phyloP scores from a whole-genome alignment of 352 stramenopile species.

The Globisporangium megalacanthum region DNA sequence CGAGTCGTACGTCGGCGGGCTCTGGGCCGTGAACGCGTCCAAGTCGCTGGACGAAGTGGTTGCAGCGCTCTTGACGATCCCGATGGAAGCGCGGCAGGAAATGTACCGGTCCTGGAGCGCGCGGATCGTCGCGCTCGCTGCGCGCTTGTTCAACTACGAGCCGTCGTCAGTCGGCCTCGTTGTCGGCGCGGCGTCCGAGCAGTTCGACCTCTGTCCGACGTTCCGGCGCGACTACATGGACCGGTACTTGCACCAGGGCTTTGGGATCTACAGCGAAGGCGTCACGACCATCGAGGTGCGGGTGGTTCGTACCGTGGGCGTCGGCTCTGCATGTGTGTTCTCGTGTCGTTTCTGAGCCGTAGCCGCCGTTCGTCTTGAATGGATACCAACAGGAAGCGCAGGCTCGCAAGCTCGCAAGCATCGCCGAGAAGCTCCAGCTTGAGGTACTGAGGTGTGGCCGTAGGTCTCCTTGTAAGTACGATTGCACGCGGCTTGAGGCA shows the following conservation, averaged over 20 bases:
- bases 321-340: background rate
- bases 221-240: constrained; percentile 77
- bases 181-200: constrained; percentile 58
- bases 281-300: constrained; percentile 35
- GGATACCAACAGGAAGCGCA: constrained; percentile 39
- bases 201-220: constrained; percentile 67
- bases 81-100: constrained; percentile 73
- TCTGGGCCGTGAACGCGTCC: constrained; percentile 57
- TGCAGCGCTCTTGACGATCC: constrained; percentile 69
- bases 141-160: constrained; percentile 73
- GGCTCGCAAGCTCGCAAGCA: constrained; percentile 56
- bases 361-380: background rate
- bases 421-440: constrained; percentile 57
- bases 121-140: constrained; percentile 62
- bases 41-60: constrained; percentile 68
- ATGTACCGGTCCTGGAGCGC: constrained; percentile 86
- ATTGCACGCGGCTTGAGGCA: too few relatives aligned
- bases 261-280: constrained; percentile 60
- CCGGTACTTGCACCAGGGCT: constrained; percentile 68
- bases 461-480: background rate
- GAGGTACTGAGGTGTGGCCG: constrained; percentile 18
- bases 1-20: constrained; percentile 70
- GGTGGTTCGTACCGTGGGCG: too few relatives aligned
- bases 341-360: background rate
- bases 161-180: constrained; percentile 64